Base-by-base conservation (phyloP, 306 rosid genomes). In the Acmispon strigosus region DNA sequence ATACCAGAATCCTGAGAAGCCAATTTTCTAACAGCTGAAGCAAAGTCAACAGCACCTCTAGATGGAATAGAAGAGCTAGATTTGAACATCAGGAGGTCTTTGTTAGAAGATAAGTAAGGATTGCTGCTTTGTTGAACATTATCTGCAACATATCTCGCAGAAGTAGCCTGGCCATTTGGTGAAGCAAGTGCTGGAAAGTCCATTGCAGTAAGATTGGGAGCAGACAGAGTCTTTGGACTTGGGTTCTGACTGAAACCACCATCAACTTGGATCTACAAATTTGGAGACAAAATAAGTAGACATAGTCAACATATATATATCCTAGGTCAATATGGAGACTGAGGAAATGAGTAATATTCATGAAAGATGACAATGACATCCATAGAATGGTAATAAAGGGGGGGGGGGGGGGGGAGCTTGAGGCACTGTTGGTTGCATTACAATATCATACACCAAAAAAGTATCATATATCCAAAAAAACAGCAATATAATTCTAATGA, bases 11-110 rank as follows among this genome's bases (percentile, higher is more conserved):
- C 98, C 84, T 85, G 91, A 63, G 96, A 82, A 36, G 97, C 92
- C 83, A 93, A 81, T 84, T 93, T 93, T 80, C 92, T 82, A 78
- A 90, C 98, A 71, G 98, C 90, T 70, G 98, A 84, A 79, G 98
- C 98, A 70, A 87, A 90, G 76, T 93, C 98, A 20, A 77, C 45
- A 16, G 89, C 82, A 59, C 97, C 97, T 83, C 96, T 80, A 50
- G 92, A 66, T 69, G 96, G 89, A 74, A 75, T 2, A 65, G 90
- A 85, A 18, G 94, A 76, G 76, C 86, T 77, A n/a, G 97, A 72
- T 70, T 88, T 93, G 81, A 90, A 90, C 82, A 88, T 62, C 44
- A 88, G 87, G 86, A 90, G 45, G 69, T 90, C 96, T 82, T 90
- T 93, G 50, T 86, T 90, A 44, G 92, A 76, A 22, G 90, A 80